Percentiles rank a stretch among this genome's conserved stretches.
Evolutionary conservation across 78 protist genomes (phyloP).

Genomic region (Speleostelium caveatum): DNA sequence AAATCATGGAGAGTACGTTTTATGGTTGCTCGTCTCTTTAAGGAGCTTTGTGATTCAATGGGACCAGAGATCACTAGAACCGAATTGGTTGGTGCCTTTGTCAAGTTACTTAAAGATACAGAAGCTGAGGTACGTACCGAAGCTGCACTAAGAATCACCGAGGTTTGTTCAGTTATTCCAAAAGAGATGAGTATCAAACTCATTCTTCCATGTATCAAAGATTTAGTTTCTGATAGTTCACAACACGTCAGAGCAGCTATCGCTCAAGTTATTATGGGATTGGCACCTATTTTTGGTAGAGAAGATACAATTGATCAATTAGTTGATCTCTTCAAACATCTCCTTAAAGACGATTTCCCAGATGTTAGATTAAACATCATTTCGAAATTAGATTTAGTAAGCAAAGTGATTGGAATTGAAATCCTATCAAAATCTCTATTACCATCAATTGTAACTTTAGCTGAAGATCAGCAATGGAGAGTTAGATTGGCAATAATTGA

Average conservation of each 20-base stretch:
- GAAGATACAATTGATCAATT: conserved; percentile 86
- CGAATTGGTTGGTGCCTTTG: conserved; percentile 81
- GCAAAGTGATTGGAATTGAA: conserved; percentile 92
- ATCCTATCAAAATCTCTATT: conserved; percentile 88
- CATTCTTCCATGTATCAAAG: conserved; percentile 86
- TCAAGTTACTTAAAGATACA: conserved; percentile 90
- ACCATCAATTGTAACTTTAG: conserved; percentile 96
- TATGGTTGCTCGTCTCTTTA: conserved; percentile 93
- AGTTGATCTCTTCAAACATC: conserved; percentile 89
- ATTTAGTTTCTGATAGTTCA: conserved; percentile 87
- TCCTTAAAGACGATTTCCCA: conserved; percentile 92
- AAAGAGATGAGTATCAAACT: conserved; percentile 53
- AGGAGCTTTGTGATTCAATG: conserved; percentile 76
- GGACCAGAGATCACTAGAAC: conserved; percentile 84
- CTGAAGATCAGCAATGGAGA: conserved; percentile 97
- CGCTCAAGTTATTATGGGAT: conserved; percentile 88
- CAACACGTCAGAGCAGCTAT: conserved; percentile 97
- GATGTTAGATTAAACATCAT: conserved; percentile 96
- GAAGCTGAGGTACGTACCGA: conserved; percentile 98
- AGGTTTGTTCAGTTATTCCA: conserved; percentile 65
- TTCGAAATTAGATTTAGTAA: conserved; percentile 87
- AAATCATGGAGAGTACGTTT: conserved; percentile 98
- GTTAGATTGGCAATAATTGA: conserved; percentile 96
- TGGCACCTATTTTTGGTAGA: conserved; percentile 91
- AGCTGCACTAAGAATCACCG: conserved; percentile 91